Percentiles rank a stretch among this genome's conserved stretches.
Conservation (phyloP, 2,329 filamentous ascomycete species). For the Fusarium zealandicum region DNA sequence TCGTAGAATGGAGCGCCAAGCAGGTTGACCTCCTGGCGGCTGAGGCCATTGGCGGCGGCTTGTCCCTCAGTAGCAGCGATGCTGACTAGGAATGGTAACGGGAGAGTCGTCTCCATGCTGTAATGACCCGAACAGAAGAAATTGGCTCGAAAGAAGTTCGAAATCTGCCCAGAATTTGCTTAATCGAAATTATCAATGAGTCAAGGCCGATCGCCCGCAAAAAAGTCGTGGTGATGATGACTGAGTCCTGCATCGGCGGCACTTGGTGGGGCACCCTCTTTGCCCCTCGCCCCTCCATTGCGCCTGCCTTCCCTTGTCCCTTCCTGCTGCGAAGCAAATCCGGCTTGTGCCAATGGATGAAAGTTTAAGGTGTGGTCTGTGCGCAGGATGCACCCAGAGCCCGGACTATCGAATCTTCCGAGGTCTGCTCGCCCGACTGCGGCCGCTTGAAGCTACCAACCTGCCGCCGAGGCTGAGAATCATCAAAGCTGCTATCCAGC, state of each 20-base stretch:
- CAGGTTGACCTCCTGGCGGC: constrained; percentile 63
- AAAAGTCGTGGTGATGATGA: constrained; percentile 41
- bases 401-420: constrained; percentile 39
- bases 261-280: constrained; percentile 41
- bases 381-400: constrained; percentile 7
- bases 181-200: constrained; percentile 29
- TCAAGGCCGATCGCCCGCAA: constrained; percentile 32
- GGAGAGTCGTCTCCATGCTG: constrained; percentile 69
- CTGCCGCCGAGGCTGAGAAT: constrained; percentile 5
- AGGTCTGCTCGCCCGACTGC: neutral
- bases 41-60: constrained; percentile 60
- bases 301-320: constrained; percentile 12
- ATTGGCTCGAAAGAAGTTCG: constrained; percentile 10
- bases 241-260: constrained; percentile 41
- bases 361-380: constrained; percentile 49
- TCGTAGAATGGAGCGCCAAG: constrained; percentile 67
- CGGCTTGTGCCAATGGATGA: constrained; percentile 24
- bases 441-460: constrained; percentile 3
- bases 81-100: constrained; percentile 68
- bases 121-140: constrained; percentile 12
- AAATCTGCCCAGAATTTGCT: neutral
- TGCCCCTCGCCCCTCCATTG: constrained; percentile 40
- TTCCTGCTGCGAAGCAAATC: constrained; percentile 21
- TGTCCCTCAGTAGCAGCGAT: constrained; percentile 60
- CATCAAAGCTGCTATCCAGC: constrained; percentile 2